Evolutionary conservation across 225 moss, liverwort and hornwort species (phyloP).

Genomic region (Pseudoscleropodium purum): DNA sequence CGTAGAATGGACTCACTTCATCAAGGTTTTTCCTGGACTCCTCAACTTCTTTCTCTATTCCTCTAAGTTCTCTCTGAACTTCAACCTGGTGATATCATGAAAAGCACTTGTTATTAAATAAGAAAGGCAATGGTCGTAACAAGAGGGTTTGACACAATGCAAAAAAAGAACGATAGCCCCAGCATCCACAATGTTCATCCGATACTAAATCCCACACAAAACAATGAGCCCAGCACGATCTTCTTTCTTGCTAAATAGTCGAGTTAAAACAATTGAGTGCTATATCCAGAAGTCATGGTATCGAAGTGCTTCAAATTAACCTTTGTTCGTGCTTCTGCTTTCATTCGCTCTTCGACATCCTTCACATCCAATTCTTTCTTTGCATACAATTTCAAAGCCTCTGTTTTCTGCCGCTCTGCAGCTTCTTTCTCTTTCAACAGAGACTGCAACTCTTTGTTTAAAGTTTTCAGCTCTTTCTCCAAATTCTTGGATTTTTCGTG

Average conservation of each 20-base stretch:
- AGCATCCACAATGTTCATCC: not conserved
- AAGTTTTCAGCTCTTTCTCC: conserved; percentile 74
- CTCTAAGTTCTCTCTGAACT: conserved; percentile 66
- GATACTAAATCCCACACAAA: not conserved
- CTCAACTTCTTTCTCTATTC: conserved; percentile 70
- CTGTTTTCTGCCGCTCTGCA: conserved; percentile 75
- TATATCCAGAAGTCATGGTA: not conserved
- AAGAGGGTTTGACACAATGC: not conserved
- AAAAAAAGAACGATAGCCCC: not conserved
- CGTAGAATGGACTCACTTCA: conserved; percentile 59
- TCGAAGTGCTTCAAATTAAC: conserved; percentile 10
- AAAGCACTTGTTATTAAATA: not conserved
- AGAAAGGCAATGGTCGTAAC: not conserved
- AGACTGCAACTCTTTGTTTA: conserved; percentile 69
- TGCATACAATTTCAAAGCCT: conserved; percentile 52
- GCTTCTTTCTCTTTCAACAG: conserved; percentile 67
- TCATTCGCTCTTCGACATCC: conserved; percentile 44
- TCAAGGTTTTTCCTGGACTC: conserved; percentile 58
- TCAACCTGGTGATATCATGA: conserved; percentile 51
- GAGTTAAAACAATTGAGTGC: not conserved
- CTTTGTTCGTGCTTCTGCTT: conserved; percentile 47
- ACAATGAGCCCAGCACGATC: not conserved
- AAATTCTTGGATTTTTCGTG: conserved; percentile 74
- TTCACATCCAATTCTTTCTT: conserved; percentile 56
- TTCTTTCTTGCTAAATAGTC: not conserved